These are phyloP conservation scores for Pestalotiopsis sp. DNA, from an alignment of 2,329 filamentous ascomycete genomes.

Conservation along the genomic window DNA sequence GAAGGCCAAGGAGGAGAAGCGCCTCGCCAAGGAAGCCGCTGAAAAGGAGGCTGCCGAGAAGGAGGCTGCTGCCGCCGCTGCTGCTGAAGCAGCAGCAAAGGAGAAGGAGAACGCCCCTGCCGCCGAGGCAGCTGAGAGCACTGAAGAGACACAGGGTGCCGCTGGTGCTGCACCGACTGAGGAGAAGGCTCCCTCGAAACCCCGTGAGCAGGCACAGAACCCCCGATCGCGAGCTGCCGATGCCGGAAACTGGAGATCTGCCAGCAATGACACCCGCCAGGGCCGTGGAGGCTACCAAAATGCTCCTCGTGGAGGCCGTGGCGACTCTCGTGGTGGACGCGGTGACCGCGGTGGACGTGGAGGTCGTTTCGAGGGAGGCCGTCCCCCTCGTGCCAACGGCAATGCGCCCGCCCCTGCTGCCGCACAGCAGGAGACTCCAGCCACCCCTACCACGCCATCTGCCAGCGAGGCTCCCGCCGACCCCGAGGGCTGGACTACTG, in stretches of 20 bases:
- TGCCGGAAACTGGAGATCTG: constrained; percentile 60
- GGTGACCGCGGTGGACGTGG: constrained; percentile 45
- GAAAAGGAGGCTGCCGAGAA: constrained; percentile 58
- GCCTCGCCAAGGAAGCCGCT: constrained; percentile 67
- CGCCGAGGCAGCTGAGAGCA: constrained; percentile 28
- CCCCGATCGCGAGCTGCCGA: constrained; percentile 60
- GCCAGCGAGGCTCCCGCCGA: constrained; percentile 40
- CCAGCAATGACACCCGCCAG: constrained; percentile 48
- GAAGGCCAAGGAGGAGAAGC: constrained; percentile 77
- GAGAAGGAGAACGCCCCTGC: constrained; percentile 30
- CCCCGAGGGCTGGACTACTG: constrained; percentile 69
- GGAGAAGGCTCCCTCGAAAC: constrained; percentile 48
- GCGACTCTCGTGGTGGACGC: constrained; percentile 46
- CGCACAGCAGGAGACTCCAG: constrained; percentile 44
- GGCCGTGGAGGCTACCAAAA: constrained; percentile 35
- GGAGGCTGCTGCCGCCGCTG: constrained; percentile 38
- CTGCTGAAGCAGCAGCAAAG: constrained; percentile 28
- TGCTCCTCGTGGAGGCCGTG: constrained; percentile 45
- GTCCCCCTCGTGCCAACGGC: constrained; percentile 54
- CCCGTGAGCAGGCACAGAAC: constrained; percentile 47
- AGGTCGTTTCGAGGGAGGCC: constrained; percentile 48
- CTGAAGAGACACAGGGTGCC: constrained; percentile 22
- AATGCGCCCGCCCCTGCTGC: constrained; percentile 10
- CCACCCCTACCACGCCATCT: constrained; percentile 34
- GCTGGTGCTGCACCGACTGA: constrained; percentile 39